These are phyloP conservation scores for Camelina neglecta DNA, from an alignment of 345 rosid genomes.

Conservation along the genomic window DNA sequence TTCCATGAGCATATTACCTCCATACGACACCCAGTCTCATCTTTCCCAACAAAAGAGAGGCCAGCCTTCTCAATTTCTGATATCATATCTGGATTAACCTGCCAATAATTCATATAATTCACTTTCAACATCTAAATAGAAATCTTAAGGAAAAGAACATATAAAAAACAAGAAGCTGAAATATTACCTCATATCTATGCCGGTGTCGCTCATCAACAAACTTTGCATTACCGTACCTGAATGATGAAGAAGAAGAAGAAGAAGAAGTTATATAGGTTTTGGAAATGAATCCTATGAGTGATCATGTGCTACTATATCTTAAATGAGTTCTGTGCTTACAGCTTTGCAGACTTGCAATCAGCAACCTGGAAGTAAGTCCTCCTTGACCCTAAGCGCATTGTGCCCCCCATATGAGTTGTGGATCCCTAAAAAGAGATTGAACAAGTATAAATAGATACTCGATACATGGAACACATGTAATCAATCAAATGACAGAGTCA, in stretches of 20 bases:
- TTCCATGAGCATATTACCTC: constrained; percentile 52
- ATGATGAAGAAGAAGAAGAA: constrained; percentile 19
- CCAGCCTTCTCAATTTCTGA: constrained; percentile 71
- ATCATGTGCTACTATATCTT: constrained; percentile 15
- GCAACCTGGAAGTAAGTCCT: constrained; percentile 66
- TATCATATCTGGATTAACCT: constrained; percentile 83
- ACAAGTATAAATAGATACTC: constrained; percentile 1
- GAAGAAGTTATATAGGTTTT: constrained; percentile 12
- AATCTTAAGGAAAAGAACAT: constrained; percentile 2
- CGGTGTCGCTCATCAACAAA: constrained; percentile 82
- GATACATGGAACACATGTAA: constrained; percentile 12
- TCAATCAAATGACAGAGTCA: background rate
- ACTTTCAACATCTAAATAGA: constrained; percentile 18
- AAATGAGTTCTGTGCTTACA: constrained; percentile 49
- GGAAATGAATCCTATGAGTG: background rate
- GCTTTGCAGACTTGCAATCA: constrained; percentile 74
- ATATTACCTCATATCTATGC: constrained; percentile 78
- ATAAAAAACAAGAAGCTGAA: constrained; percentile 2
- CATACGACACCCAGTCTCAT: constrained; percentile 75
- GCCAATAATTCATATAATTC: background rate
- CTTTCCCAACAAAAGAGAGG: constrained; percentile 76
- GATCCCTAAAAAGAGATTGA: constrained; percentile 53
- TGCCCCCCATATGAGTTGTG: constrained; percentile 87
- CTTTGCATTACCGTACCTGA: constrained; percentile 69
- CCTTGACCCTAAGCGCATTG: constrained; percentile 86